Evolutionary conservation across 208 protist species (phyloP), one percentile per base, ranked within the genome.

Genomic region (Trypanosoma congolense): DNA sequence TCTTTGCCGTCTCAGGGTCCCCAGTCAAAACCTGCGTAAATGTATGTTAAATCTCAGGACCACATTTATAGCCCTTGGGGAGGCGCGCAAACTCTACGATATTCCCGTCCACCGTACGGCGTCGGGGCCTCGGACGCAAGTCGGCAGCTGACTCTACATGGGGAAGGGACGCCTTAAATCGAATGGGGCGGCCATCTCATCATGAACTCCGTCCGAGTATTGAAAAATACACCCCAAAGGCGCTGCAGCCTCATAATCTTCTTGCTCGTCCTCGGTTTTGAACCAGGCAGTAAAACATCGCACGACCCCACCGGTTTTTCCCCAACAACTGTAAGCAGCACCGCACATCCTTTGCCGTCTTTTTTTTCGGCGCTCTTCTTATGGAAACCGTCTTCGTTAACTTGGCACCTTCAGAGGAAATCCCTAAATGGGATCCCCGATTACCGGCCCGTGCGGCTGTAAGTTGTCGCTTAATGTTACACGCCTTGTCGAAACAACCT

Each of bases 151-250:
- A 46, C 8, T 0, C 51, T 1, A 8, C 19, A 18, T 43, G 46
- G 3, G 29, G 33, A 3, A 46, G 6, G 51, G 33, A 18, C 14
- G 3, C 22, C 46, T 46, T 19, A 57, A 28, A 29, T 46, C 25
- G 2, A 43, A 46, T n/a, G 18, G 16, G 8, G 51, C n/a, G 2
- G 51, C 40, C 3, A 5, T 12, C 9, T 57, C 51, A 31, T 46
- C 51, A 57, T 47, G 41, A 10, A 57, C 51, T 18, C 14, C 51
- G 31, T 36, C 25, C 6, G 46, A 21, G 25, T 57, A 57, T 16
- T 8, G 12, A 4, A 38, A 46, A 14, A 57, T 33, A n/a, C 46
- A 25, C 5, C 21, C 4, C 51, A 57, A 21, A 28, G 51, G 51
- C 12, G 21, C 38, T 2, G 21, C 24, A 19, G 36, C 36, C 12